Evolutionary conservation across 2,329 filamentous ascomycete species (phyloP).

Genomic region (Talaromyces funiculosus): DNA sequence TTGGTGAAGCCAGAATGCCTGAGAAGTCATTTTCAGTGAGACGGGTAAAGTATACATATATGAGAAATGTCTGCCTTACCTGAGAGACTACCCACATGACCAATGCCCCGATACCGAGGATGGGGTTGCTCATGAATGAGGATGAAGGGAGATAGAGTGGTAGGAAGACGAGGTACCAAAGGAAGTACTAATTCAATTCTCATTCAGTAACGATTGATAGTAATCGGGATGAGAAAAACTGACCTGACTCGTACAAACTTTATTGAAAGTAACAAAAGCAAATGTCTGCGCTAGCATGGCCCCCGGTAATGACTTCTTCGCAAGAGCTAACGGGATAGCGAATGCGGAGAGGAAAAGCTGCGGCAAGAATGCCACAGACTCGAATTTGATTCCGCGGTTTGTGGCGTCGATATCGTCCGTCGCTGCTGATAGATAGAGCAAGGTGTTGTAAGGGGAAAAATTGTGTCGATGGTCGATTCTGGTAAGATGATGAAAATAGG

Average conservation of each 20-base stretch:
- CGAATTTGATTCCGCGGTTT: slow-evolving; percentile 45
- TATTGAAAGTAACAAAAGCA: slow-evolving; percentile 96
- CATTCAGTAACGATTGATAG: neutral
- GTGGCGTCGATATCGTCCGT: slow-evolving; percentile 24
- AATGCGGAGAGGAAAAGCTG: slow-evolving; percentile 76
- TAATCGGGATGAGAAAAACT: slow-evolving; percentile 18
- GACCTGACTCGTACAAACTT: slow-evolving; percentile 97
- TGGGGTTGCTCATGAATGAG: slow-evolving; percentile 57
- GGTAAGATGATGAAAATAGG: slow-evolving; percentile 85
- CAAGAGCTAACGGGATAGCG: slow-evolving; percentile 67
- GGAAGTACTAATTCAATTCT: slow-evolving; percentile 69
- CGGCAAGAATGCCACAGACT: slow-evolving; percentile 81
- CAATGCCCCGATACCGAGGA: slow-evolving; percentile 60
- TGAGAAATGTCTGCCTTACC: slow-evolving; percentile 25
- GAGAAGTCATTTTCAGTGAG: neutral
- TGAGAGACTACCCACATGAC: slow-evolving; percentile 71
- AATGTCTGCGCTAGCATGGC: slow-evolving; percentile 94
- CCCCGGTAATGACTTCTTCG: slow-evolving; percentile 72
- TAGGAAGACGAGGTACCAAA: slow-evolving; percentile 94
- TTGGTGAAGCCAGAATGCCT: slow-evolving; percentile 66
- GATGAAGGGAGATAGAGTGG: slow-evolving; percentile 84
- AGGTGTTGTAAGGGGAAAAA: slow-evolving; percentile 91
- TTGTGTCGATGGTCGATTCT: slow-evolving; percentile 96
- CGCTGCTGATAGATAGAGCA: slow-evolving; percentile 80
- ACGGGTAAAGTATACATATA: too few relatives aligned